phyloP scores from a whole-genome alignment of 139 green algal genomes.

The Picochlorum sp. region DNA sequence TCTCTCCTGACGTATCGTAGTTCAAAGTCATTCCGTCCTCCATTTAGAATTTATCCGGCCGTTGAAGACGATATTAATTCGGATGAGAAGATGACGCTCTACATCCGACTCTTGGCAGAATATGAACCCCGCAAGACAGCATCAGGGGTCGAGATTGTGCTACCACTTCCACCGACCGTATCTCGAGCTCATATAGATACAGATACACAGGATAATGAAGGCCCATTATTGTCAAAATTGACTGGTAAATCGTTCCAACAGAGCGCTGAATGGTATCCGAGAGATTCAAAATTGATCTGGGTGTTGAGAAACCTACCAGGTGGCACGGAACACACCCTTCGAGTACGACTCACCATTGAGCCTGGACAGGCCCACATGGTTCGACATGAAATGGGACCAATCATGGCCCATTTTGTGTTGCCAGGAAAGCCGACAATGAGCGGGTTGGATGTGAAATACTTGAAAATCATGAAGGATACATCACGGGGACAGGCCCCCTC shows the following conservation, averaged over 20 bases:
- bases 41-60: constrained; percentile 68
- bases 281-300: constrained; percentile 57
- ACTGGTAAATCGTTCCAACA: constrained; percentile 20
- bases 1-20: constrained; percentile 90
- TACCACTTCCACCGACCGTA: constrained; percentile 55
- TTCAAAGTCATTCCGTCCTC: constrained; percentile 70
- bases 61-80: constrained; percentile 55
- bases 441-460: constrained; percentile 49
- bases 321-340: constrained; percentile 50
- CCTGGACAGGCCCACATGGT: constrained; percentile 10
- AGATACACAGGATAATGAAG: background rate
- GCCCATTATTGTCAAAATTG: background rate
- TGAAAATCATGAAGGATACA: constrained; percentile 79
- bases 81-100: constrained; percentile 35
- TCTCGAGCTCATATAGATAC: constrained; percentile 53
- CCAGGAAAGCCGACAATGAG: constrained; percentile 31
- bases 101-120: constrained; percentile 18
- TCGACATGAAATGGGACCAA: constrained; percentile 66
- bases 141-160: constrained; percentile 57
- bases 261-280: constrained; percentile 64
- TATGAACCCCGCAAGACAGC: constrained; percentile 40
- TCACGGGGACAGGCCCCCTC: constrained; percentile 51
- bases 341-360: constrained; percentile 47
- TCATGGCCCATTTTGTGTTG: constrained; percentile 80
- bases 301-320: constrained; percentile 49